Evolutionary conservation across 148 eudicot genomes (phyloP).

Genomic region (Drosera capensis): DNA sequence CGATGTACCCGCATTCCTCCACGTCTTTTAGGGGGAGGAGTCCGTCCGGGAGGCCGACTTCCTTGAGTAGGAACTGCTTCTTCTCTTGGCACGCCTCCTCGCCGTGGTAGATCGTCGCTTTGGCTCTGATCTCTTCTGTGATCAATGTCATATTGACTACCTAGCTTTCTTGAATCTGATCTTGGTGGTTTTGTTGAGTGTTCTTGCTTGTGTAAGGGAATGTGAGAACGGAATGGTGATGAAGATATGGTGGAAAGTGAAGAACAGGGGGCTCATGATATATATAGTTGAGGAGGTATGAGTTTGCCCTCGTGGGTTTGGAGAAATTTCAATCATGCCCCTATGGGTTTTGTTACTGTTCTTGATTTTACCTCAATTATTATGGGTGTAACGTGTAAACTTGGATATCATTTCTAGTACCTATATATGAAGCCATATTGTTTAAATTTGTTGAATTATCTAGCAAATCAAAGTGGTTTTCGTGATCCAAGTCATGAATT

Average conservation of each 20-base stretch:
- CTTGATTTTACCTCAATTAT: no score
- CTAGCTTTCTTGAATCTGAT: neutral
- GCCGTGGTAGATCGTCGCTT: constrained; percentile 49
- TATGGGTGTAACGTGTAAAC: no score
- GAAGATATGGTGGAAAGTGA: neutral
- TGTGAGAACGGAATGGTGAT: neutral
- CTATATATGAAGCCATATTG: no score
- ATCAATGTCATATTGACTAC: constrained; percentile 34
- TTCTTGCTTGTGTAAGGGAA: neutral
- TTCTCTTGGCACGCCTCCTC: constrained; percentile 42
- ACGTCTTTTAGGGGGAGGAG: constrained; percentile 50
- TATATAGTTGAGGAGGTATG: neutral
- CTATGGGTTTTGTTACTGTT: no score
- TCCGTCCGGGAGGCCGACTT: constrained; percentile 54
- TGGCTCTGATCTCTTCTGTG: constrained; percentile 51
- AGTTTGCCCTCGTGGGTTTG: neutral
- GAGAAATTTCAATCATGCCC: no score
- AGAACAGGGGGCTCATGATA: neutral
- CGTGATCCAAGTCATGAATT: no score
- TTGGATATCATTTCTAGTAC: no score
- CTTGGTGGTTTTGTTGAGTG: neutral
- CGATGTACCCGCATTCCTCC: constrained; percentile 36
- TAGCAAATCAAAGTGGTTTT: no score
- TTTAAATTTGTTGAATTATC: no score
- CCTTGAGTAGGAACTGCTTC: constrained; percentile 29